Evolutionary conservation across 257 asterid species (phyloP), one percentile per base, ranked within the genome.

Genomic region (Capsicum pubescens): DNA sequence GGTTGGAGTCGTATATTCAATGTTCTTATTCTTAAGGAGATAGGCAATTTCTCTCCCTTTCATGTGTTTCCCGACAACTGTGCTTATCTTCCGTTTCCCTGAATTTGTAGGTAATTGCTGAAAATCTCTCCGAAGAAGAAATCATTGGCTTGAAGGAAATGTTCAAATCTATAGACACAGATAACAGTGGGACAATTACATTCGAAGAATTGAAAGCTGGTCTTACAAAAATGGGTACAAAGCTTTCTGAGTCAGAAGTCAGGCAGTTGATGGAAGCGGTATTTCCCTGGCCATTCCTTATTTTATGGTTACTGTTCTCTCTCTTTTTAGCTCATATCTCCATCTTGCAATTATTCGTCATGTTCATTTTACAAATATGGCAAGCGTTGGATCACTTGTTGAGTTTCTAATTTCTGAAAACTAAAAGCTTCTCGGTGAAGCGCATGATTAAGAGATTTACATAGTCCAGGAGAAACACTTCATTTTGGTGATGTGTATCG

Each of bases 191-290:
- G 80, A 95, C 98, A 80, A 93, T 95, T 79, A 95, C 99, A 5
- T 94, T 77, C 82, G 99, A 95, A 90, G 99, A 95, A 82, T 89
- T 95, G 72, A 94, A 95, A 90, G 97, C 97, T 46, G 99, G 99
- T 80, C 89, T 95, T 79, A 95, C 94, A 15, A 95, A 94, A 89
- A 86, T 94, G 77, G 99, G 98, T n/a, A 94, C 97, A n/a, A 95
- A 91, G 91, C 93, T 95, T 68, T 92, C 97, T 0, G 99, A 95
- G 86, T 89, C 98, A 55, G 99, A 95, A 93, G 98, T 92, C 85
- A 89, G 94, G 84, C 98, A 94, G 87, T 90, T 91, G 84, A 95
- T 95, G 99, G 99, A 95, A 87, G 98, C 99, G 89, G 99, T 95
- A 77, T 69, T 71, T 64, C 46, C 84, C 66, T 84, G 56, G 54